These are phyloP conservation scores for Alnus rubra DNA, from an alignment of 306 rosid genomes.

Conservation along the genomic window DNA sequence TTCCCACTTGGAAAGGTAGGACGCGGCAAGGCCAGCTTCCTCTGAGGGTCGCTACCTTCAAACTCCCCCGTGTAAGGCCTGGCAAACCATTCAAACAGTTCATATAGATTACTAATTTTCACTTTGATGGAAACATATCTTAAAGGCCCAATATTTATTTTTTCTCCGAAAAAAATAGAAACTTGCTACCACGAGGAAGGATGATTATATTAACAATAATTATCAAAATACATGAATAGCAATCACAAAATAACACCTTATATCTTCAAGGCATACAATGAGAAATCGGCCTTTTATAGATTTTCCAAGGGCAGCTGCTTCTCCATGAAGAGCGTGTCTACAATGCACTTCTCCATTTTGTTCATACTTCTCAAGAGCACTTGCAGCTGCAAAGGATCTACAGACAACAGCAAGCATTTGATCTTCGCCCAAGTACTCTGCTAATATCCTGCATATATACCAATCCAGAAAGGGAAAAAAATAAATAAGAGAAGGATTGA, in stretches of 20 bases:
- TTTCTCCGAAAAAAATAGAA: background rate
- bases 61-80: slow-evolving; percentile 44
- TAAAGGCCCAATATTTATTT: background rate
- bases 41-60: slow-evolving; percentile 41
- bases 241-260: slow-evolving; percentile 39
- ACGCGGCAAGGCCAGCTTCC: slow-evolving; percentile 42
- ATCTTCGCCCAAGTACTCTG: slow-evolving; percentile 71
- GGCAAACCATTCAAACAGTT: slow-evolving; percentile 15
- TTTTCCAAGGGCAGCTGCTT: slow-evolving; percentile 41
- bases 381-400: slow-evolving; percentile 46
- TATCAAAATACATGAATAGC: background rate
- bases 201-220: slow-evolving; percentile 20
- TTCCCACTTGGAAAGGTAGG: slow-evolving; percentile 38
- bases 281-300: slow-evolving; percentile 41
- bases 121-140: background rate
- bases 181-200: background rate
- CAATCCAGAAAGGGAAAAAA: slow-evolving; percentile 11
- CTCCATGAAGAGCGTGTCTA: slow-evolving; percentile 39
- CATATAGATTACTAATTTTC: background rate
- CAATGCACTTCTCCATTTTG: slow-evolving; percentile 45
- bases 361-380: slow-evolving; percentile 42
- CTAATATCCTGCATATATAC: slow-evolving; percentile 43
- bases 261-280: slow-evolving; percentile 52
- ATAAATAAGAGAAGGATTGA: background rate
- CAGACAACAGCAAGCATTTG: slow-evolving; percentile 58